A percentile compares a stretch with the other conserved stretches of the same genome.
Evolutionary conservation across 177 flowering plant species (phyloP).

Genomic region (Telopea speciosissima): DNA sequence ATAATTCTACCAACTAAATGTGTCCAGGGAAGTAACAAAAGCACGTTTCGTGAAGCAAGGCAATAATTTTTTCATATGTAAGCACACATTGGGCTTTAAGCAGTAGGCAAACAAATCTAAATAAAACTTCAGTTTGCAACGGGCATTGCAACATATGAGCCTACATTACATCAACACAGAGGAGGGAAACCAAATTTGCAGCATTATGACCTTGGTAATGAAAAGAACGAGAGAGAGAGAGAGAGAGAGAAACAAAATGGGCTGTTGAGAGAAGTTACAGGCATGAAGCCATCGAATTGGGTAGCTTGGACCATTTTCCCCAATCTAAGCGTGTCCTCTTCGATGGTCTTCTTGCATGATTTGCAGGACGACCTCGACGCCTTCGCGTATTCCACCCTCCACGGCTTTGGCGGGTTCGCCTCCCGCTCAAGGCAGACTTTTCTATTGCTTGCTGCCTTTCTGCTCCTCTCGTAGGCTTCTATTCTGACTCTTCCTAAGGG

Average conservation of each 20-base stretch:
- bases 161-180: background rate
- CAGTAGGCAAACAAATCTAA: background rate
- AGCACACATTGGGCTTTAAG: too few species aligned
- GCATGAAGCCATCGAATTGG: constrained; percentile 92
- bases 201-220: background rate
- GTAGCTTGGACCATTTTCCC: constrained; percentile 86
- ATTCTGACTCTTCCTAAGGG: too few species aligned
- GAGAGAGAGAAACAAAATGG: background rate
- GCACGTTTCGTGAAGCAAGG: background rate
- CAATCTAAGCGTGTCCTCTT: constrained; percentile 59
- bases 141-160: background rate
- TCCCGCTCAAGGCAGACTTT: too few species aligned
- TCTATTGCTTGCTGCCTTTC: too few species aligned
- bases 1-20: background rate
- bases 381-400: constrained; percentile 95
- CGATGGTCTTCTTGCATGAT: constrained; percentile 68
- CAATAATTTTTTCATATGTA: too few species aligned
- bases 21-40: background rate
- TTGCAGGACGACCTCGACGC: constrained; percentile 87
- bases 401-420: constrained; percentile 74
- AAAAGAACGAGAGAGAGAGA: background rate
- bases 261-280: constrained; percentile 34
- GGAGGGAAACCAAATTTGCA: background rate
- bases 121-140: background rate
- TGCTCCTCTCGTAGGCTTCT: too few species aligned